Percentiles rank a stretch among this genome's conserved stretches.
These are phyloP conservation scores for Solanum lycopersicoides DNA, from an alignment of 257 asterid genomes.

Conservation along the genomic window DNA sequence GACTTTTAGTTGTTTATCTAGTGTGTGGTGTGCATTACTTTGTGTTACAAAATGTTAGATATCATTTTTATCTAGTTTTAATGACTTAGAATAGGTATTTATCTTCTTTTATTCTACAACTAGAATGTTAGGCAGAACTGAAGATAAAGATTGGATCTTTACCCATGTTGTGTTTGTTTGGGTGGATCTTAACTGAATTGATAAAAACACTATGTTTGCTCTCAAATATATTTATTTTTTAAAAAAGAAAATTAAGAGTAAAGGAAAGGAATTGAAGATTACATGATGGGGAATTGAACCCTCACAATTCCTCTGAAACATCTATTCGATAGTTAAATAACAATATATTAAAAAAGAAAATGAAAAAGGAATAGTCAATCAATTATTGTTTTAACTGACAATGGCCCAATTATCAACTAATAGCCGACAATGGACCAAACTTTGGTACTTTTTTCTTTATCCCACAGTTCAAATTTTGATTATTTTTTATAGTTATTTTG, in stretches of 20 bases:
- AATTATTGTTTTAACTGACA: too few species aligned
- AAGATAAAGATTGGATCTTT: slow-evolving; percentile 23
- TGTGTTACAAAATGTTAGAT: slow-evolving; percentile 17
- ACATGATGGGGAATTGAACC: too few species aligned
- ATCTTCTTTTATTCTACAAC: not conserved
- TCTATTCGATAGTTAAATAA: not conserved
- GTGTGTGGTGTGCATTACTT: not conserved
- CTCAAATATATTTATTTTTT: not conserved
- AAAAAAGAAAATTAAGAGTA: not conserved
- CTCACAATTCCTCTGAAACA: too few species aligned
- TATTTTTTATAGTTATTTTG: not conserved
- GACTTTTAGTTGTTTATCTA: slow-evolving; percentile 3
- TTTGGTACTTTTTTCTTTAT: not conserved
- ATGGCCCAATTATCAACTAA: not conserved
- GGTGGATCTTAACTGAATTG: not conserved
- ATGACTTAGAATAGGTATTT: not conserved
- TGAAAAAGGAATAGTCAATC: not conserved
- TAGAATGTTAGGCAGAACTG: not conserved
- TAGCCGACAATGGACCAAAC: not conserved
- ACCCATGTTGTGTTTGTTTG: not conserved
- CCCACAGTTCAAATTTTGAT: too few species aligned
- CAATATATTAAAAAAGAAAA: too few species aligned
- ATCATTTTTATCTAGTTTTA: not conserved
- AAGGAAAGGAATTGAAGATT: not conserved
- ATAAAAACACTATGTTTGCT: not conserved